Evolutionary conservation across 225 moss, liverwort and hornwort species (phyloP), one percentile per base, ranked within the genome.

Genomic region (Pseudoscleropodium purum): DNA sequence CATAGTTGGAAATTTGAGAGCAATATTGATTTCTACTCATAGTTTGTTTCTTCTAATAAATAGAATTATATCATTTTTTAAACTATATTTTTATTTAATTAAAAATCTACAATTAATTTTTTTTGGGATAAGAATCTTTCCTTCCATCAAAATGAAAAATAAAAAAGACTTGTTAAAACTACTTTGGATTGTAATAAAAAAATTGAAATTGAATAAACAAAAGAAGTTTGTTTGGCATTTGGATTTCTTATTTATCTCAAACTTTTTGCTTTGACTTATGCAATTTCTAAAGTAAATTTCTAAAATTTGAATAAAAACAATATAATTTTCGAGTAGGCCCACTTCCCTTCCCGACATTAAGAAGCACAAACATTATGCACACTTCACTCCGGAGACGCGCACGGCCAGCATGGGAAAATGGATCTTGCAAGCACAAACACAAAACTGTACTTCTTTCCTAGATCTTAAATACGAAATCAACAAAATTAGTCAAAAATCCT

Each of bases 1-100:
- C 0, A 0, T 0, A 10, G 0, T 10, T 37, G 0, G 1, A 37
- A 78, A 78, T 9, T 1, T 33, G 1, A 34, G 0, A 54, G 24
- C 5, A 8, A 5, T 54, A 24, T 15, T 15, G 3, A 37, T 15
- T 1, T 4, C 6, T 15, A 24, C 0, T 56, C 6, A 25, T 1
- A 37, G 0, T 25, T 60, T 60, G 25, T 60, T 25, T 25, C 60
- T 60, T 60, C 25, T 5, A 25, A 57, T 57, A 9, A 59, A 10
- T 59, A 10, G 1, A 59, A 59, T 11, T 59, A 11, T 24, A 24
- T 57, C 8, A 21, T 59, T 7, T 49, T 31, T 20, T 20, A 0
- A 33, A 20, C 18, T 33, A 13, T 4, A 18, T 20, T 34, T 33
- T 13, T 7, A 12, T 18, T 0, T 34, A 76, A 33, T 33, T 13